phyloP scores from a whole-genome alignment of 768 basidiomycete genomes.

The Ramaria rubella region DNA sequence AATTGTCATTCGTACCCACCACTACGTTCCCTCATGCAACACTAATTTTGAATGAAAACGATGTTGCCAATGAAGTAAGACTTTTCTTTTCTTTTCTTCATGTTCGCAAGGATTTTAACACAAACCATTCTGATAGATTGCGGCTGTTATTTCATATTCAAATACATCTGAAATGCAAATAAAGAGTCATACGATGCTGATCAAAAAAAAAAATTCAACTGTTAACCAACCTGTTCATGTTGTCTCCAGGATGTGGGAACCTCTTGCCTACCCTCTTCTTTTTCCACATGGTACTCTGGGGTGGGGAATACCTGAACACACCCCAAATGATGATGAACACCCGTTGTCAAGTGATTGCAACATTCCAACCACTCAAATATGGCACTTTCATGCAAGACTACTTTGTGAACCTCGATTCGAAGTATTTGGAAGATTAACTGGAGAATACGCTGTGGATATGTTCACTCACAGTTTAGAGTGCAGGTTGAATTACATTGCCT shows the following conservation, averaged over 20 bases:
- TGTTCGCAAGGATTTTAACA: too few species aligned
- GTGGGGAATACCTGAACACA: conserved; percentile 34
- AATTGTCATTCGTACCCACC: not conserved
- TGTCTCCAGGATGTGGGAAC: conserved; percentile 32
- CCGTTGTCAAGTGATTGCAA: not conserved
- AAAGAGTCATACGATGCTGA: not conserved
- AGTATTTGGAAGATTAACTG: conserved; percentile 17
- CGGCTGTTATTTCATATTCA: not conserved
- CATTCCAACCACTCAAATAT: not conserved
- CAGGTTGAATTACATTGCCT: too few species aligned
- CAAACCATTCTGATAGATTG: too few species aligned
- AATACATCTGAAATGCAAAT: not conserved
- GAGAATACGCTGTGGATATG: conserved; percentile 37
- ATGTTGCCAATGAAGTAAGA: conserved; percentile 13
- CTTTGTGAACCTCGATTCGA: not conserved
- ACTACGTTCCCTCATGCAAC: not conserved
- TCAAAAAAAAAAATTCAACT: conserved; percentile 1
- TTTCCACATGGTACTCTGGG: too few species aligned
- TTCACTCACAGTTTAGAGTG: conserved; percentile 29
- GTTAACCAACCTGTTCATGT: conserved; percentile 18
- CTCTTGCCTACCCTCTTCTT: conserved; percentile 32
- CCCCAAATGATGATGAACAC: not conserved
- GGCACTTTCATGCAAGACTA: too few species aligned
- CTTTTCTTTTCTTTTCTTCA: too few species aligned
- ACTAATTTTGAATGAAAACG: not conserved